Base-by-base conservation (phyloP, 257 asterid genomes). In the Solanum infundibuliforme region DNA sequence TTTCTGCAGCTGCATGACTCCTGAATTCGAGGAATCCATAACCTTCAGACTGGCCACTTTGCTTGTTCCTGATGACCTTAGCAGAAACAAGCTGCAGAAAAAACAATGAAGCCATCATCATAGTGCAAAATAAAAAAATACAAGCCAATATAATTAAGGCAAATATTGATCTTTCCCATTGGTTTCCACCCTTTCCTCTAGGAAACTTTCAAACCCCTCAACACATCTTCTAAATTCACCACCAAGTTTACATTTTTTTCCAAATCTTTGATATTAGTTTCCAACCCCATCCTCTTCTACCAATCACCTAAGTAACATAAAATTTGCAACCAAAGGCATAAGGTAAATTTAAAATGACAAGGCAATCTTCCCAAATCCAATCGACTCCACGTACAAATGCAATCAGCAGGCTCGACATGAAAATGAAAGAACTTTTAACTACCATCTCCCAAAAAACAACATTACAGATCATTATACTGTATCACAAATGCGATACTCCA, bases 1-100 rank as follows among this genome's bases (percentile, higher is more conserved):
- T 91, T 58, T 94, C 98, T 85, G 98, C 98, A 25, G 94, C 81
- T n/a, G 94, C 93, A 87, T 69, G 98, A 77, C 92, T 87, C 89
- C 96, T 89, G 87, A 95, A 94, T 89, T 95, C 98, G 25, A 95
- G 91, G 82, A 95, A 95, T n/a, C 98, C 98, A 91, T 94, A 95
- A 41, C 98, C 97, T 91, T 94, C 98, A 9, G 98, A 91, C 83
- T 94, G 97, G 48, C 92, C 91, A 25, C 95, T 92, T 88, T 90
- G 95, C 94, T 94, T 94, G 91, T 93, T 94, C 39, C 96, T 93
- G 43, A 95, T 94, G 8, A 94, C 93, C 93, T 95, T 95, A 9
- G 93, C 95, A 69, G 95, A 88, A 52, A 87, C 86, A 66, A 95
- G 94, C 98, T 95, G 95, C 68, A 91, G 32, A 81, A 35, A 34